These are phyloP conservation scores for Komagataella mondaviorum DNA, from an alignment of 805 yeast genomes.

Conservation along the genomic window DNA sequence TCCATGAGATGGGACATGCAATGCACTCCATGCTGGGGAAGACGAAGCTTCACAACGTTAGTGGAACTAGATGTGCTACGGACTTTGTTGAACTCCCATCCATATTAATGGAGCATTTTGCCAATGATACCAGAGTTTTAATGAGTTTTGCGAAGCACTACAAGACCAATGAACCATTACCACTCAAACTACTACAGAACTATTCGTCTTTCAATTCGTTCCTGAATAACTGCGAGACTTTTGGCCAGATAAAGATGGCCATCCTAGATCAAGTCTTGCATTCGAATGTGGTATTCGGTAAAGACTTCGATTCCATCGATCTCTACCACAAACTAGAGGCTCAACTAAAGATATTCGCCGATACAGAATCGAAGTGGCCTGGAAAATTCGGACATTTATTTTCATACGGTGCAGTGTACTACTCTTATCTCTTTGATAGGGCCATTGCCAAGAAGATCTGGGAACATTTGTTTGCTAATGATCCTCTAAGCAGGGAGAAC, in stretches of 20 bases:
- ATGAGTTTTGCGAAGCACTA: constrained; percentile 61
- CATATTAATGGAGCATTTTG: constrained; percentile 90
- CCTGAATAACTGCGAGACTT: constrained; percentile 60
- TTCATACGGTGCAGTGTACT: constrained; percentile 90
- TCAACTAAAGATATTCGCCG: constrained; percentile 48
- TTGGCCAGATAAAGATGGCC: constrained; percentile 84
- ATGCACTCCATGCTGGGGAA: constrained; percentile 95
- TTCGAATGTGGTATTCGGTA: constrained; percentile 22
- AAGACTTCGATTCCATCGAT: constrained; percentile 39
- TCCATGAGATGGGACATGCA: constrained; percentile 99
- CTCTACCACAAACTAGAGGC: constrained; percentile 57
- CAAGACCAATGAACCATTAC: constrained; percentile 48
- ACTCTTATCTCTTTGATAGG: constrained; percentile 81
- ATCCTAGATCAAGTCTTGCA: constrained; percentile 76
- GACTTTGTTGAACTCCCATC: constrained; percentile 97
- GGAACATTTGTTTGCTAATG: constrained; percentile 51
- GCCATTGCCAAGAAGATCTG: constrained; percentile 86
- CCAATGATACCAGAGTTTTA: constrained; percentile 68
- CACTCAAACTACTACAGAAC: constrained; percentile 31
- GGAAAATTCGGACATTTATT: constrained; percentile 89
- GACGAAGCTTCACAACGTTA: constrained; percentile 78
- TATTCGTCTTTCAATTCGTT: constrained; percentile 37
- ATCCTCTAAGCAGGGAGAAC: constrained; percentile 60
- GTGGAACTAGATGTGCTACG: constrained; percentile 91
- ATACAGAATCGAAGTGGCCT: constrained; percentile 71